phyloP scores from a whole-genome alignment of 2,329 filamentous ascomycete species.

The Pseudogymnoascus sp. region DNA sequence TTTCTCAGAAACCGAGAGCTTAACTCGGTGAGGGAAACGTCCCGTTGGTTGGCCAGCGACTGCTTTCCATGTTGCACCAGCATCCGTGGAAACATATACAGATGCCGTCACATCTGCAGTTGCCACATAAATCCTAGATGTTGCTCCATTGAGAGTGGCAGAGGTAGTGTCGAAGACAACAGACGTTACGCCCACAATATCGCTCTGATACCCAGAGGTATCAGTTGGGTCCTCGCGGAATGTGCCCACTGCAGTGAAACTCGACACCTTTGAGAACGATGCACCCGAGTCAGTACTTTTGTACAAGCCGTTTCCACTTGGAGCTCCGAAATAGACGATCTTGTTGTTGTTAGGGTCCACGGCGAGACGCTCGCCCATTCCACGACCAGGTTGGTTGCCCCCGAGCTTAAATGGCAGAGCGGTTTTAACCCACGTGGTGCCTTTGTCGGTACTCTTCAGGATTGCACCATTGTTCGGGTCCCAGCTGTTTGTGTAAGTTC shows the following conservation, averaged over 20 bases:
- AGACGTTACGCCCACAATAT: conserved; percentile 43
- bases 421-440: conserved; percentile 44
- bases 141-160: conserved; percentile 37
- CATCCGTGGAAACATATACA: conserved; percentile 47
- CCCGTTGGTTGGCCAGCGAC: conserved; percentile 43
- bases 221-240: conserved; percentile 41
- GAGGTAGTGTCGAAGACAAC: conserved; percentile 51
- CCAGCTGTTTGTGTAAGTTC: conserved; percentile 54
- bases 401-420: conserved; percentile 52
- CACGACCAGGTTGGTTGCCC: conserved; percentile 55
- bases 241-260: conserved; percentile 45
- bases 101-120: conserved; percentile 48
- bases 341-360: conserved; percentile 51
- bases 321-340: conserved; percentile 51
- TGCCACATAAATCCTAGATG: conserved; percentile 50
- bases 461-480: conserved; percentile 50
- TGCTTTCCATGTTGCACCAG: conserved; percentile 44
- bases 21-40: conserved; percentile 48
- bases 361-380: conserved; percentile 51
- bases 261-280: conserved; percentile 45
- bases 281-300: conserved; percentile 50
- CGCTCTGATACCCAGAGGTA: conserved; percentile 37
- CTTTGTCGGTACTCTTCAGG: conserved; percentile 46
- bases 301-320: conserved; percentile 52
- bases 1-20: conserved; percentile 43